A percentile compares a stretch with the other conserved stretches of the same genome.
Conservation (phyloP, 2,329 filamentous ascomycete genomes). For the Lanzia echinophila region DNA sequence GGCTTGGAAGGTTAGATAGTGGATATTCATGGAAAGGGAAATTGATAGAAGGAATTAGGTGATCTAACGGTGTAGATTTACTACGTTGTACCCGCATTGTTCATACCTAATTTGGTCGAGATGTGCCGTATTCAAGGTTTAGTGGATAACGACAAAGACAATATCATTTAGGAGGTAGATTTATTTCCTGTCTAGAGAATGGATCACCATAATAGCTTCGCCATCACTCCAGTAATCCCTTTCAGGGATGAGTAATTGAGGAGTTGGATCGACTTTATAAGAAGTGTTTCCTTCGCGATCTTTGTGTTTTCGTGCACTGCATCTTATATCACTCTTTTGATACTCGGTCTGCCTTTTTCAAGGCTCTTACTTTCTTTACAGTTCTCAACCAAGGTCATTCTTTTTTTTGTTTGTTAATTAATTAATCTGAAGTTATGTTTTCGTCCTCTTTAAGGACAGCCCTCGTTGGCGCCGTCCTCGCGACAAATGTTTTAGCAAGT, state of each 20-base stretch:
- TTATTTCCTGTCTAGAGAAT: background rate
- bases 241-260: background rate
- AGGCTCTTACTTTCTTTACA: slow-evolving; percentile 1
- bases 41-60: too few species aligned
- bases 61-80: background rate
- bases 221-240: background rate
- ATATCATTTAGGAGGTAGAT: slow-evolving; percentile 6
- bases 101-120: slow-evolving; percentile 1
- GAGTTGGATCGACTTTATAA: background rate
- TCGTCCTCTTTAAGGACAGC: slow-evolving; percentile 5
- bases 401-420: slow-evolving; percentile 2
- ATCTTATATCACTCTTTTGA: slow-evolving; percentile 9
- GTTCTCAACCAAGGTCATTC: background rate
- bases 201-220: slow-evolving; percentile 1
- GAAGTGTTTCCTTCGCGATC: background rate
- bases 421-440: slow-evolving; percentile 3
- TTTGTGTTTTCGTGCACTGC: slow-evolving; percentile 3
- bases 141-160: slow-evolving; percentile 2
- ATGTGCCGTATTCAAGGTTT: background rate
- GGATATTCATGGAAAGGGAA: too few species aligned
- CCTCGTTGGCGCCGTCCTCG: slow-evolving; percentile 7
- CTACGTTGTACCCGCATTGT: background rate
- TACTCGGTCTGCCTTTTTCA: slow-evolving; percentile 4
- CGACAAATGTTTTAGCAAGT: slow-evolving; percentile 2
- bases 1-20: too few species aligned